Evolutionary conservation across 768 basidiomycete species (phyloP), one percentile per base, ranked within the genome.

Genomic region (Leucocoprinus leucothites): DNA sequence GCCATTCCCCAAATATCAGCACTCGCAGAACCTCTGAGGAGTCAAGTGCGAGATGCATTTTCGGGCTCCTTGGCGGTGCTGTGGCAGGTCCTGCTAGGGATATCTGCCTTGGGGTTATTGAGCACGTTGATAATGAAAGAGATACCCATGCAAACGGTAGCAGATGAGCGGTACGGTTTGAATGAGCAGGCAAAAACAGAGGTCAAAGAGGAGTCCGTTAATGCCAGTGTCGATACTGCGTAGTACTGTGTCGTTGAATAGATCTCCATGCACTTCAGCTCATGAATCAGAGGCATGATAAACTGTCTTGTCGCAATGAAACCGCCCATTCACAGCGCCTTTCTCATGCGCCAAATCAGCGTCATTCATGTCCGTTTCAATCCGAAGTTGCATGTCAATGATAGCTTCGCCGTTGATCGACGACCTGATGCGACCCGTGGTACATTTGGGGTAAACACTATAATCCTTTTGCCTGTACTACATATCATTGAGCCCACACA

Each of bases 21-120:
- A 0, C 72, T 84, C 1, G 51, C 64, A 1, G 65, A 75, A 38
- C 63, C 72, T 1, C 53, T 74, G 11, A 51, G 59, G 35, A 52
- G 44, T 0, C 59, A 74, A 54, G 75, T 81, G 0, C 69, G 71
- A 14, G 67, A 48, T 3, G 78, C 77, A 19, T 81, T 81, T 56
- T 69, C 74, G 0, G 64, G 60, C 1, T 72, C 73, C 48, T 60
- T 82, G 49, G 34, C 51, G 0, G 61, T 67, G 0, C 53, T 80
- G n/a, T 82, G 80, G 81, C 61, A 68, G 34, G 69, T 72, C 3
- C 66, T 79, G 69, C 58, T 70, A 19, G 79, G 71, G 1, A 64
- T 82, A 13, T 56, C 62, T 9, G 74, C 64, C 4, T 28, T 71
- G 4, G 78, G 77, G 1, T 44, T 77, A 2, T 34, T 77, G 6